These are phyloP conservation scores for Pilobolus umbonatus DNA, from an alignment of 192 early-diverging fungal genomes.

Conservation along the genomic window DNA sequence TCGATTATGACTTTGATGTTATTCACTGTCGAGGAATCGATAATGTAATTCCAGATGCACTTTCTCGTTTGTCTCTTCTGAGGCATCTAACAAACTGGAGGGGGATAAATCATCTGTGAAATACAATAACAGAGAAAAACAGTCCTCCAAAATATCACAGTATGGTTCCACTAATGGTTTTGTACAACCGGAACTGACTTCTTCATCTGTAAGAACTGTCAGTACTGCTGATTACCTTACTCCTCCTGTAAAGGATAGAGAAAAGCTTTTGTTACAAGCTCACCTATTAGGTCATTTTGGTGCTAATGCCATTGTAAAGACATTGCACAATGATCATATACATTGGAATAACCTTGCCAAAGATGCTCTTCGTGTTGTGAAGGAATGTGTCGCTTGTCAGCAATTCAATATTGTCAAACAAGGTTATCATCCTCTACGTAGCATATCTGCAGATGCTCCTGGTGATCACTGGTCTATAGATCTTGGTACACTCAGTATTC, in stretches of 20 bases:
- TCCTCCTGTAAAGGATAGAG: background rate
- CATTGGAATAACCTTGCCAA: background rate
- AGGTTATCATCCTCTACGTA: background rate
- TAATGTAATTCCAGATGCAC: constrained; percentile 32
- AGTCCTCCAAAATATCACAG: background rate
- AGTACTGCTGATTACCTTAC: background rate
- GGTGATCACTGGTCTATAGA: background rate
- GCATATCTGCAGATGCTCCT: background rate
- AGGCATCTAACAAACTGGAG: background rate
- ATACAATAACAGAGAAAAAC: too few relatives aligned
- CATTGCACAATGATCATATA: background rate
- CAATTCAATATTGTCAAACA: background rate
- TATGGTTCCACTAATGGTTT: too few relatives aligned
- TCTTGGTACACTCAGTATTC: background rate
- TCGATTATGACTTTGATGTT: constrained; percentile 25
- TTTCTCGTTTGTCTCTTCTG: constrained; percentile 12
- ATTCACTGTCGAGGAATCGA: constrained; percentile 19
- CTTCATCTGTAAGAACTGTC: background rate
- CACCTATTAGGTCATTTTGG: background rate
- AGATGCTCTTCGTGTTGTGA: background rate
- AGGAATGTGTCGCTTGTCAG: background rate
- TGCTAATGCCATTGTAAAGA: background rate
- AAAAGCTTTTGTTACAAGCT: background rate
- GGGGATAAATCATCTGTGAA: constrained; percentile 8
- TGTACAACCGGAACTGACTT: too few relatives aligned